Evolutionary conservation across 2,329 filamentous ascomycete genomes (phyloP).

Genomic region (Diaporthe humulicola): DNA sequence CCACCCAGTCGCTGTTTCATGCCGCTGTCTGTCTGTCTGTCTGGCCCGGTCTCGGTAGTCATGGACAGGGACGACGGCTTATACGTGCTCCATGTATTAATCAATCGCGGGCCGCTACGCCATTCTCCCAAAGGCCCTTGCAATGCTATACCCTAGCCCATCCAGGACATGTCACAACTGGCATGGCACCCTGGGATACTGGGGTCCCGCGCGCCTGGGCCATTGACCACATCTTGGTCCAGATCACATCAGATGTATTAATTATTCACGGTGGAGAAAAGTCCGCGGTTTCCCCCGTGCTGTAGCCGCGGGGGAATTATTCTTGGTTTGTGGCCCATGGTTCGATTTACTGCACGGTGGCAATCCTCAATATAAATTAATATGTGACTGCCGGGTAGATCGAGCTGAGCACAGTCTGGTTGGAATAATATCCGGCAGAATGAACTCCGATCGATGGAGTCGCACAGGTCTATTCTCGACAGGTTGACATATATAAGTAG

Average conservation of each 20-base stretch:
- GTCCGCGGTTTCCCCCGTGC: background rate
- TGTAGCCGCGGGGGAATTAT: conserved; percentile 2
- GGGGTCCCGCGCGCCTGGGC: conserved; percentile 1
- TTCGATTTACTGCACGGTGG: conserved; percentile 5
- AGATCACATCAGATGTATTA: conserved; percentile 21
- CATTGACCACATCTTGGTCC: conserved; percentile 16
- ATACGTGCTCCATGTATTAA: conserved; percentile 25
- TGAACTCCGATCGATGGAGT: background rate
- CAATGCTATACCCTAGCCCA: background rate
- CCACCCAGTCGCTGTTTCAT: conserved; percentile 21
- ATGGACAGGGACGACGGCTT: conserved; percentile 20
- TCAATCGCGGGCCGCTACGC: conserved; percentile 23
- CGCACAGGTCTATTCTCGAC: background rate
- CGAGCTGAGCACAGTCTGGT: background rate
- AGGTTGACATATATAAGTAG: conserved; percentile 25
- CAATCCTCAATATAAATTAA: conserved; percentile 23
- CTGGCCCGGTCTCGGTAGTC: conserved; percentile 3
- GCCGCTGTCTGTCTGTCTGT: background rate
- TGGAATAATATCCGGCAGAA: background rate
- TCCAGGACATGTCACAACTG: background rate
- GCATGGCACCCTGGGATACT: background rate
- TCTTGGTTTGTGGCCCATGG: background rate
- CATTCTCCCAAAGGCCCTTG: conserved; percentile 15
- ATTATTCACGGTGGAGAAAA: conserved; percentile 25
- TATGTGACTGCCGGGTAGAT: conserved; percentile 16